Evolutionary conservation across 2,329 filamentous ascomycete species (phyloP).

Genomic region (Colletotrichum liaoningense): DNA sequence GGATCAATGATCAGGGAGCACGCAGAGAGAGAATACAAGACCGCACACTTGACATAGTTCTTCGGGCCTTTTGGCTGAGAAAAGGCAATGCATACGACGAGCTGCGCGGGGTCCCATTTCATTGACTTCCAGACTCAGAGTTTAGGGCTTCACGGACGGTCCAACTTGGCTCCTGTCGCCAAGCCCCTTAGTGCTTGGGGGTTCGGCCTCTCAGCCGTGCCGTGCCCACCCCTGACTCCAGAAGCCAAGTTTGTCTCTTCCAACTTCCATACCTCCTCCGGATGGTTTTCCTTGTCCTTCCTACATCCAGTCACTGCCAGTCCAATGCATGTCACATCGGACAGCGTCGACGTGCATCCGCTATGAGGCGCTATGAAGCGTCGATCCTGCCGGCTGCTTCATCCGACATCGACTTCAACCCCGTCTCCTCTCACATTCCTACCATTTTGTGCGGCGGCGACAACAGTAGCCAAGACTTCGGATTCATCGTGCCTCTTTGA

Average conservation of each 20-base stretch:
- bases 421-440: background rate
- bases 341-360: background rate
- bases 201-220: slow-evolving; percentile 4
- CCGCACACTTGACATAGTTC: background rate
- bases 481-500: background rate
- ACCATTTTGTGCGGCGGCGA: slow-evolving; percentile 4
- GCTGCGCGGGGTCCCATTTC: background rate
- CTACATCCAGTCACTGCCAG: background rate
- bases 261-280: background rate
- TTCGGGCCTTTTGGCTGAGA: background rate
- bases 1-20: background rate
- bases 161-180: slow-evolving; percentile 22
- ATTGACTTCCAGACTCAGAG: background rate
- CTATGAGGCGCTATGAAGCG: slow-evolving; percentile 28
- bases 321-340: background rate
- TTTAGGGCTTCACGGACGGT: slow-evolving; percentile 5
- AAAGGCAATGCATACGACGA: background rate
- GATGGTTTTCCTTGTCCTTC: background rate
- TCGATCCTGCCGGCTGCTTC: slow-evolving; percentile 22
- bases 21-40: background rate
- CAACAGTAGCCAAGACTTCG: background rate
- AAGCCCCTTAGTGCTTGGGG: slow-evolving; percentile 20
- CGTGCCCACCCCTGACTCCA: background rate
- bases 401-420: slow-evolving; percentile 24
- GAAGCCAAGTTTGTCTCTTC: background rate